These are phyloP conservation scores for Glycyrrhiza uralensis DNA, from an alignment of 306 rosid species.

Conservation along the genomic window DNA sequence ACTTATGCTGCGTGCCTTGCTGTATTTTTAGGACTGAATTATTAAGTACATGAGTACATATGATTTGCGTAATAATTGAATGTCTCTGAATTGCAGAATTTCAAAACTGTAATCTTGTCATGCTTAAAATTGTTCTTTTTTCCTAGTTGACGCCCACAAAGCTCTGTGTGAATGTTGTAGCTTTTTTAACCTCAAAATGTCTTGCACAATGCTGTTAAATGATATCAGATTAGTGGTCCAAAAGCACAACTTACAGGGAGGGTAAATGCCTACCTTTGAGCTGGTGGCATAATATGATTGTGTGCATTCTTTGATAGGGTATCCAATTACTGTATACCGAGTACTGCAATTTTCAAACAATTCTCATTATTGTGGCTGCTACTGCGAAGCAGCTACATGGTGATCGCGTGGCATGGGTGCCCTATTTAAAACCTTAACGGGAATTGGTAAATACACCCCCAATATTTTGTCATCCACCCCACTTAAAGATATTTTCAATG, in stretches of 20 bases:
- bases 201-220: slow-evolving; percentile 1
- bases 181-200: background rate
- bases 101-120: background rate
- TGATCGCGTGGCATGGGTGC: background rate
- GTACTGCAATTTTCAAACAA: background rate
- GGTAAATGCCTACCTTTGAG: background rate
- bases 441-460: too few relatives aligned
- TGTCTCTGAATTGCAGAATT: slow-evolving; percentile 14
- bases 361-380: background rate
- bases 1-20: background rate
- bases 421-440: too few relatives aligned
- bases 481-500: too few relatives aligned
- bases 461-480: too few relatives aligned
- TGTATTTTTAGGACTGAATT: slow-evolving; percentile 18
- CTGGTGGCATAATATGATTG: background rate
- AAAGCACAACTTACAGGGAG: background rate
- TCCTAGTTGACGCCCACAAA: background rate
- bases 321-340: background rate
- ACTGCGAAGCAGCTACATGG: background rate
- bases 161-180: background rate
- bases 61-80: slow-evolving; percentile 22
- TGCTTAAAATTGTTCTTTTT: slow-evolving; percentile 8
- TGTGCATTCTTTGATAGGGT: background rate
- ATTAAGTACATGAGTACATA: background rate
- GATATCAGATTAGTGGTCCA: background rate